Base-by-base conservation (phyloP, 2,329 filamentous ascomycete genomes). In the Penicillium sp. region DNA sequence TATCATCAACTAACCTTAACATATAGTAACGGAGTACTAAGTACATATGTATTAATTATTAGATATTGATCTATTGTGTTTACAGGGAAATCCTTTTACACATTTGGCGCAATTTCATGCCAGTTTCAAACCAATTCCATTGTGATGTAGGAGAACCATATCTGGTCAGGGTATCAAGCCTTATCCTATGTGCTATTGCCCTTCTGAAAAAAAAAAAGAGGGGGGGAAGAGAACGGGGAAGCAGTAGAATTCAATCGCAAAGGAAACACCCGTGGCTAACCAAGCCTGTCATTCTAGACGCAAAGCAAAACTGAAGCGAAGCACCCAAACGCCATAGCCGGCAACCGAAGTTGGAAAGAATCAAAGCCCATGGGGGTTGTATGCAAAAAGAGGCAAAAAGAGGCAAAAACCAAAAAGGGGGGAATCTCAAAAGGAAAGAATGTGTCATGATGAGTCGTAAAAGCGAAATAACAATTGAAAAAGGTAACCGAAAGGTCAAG, bases 91-190 rank as follows among this genome's bases (percentile, higher is more conserved):
- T n/a, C 32, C 16, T 35, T n/a, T 1, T 18, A 10, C 9, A 38
- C 4, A 10, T 38, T n/a, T 18, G 15, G 3, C 37, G 21, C 31
- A n/a, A 16, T 18, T 37, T 37, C 39, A 39, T 41, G 25, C 32
- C 32, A 35, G 16, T 35, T 35, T 29, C 29, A 29, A 10, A 29
- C 12, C 37, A 51, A 44, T 50, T 25, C 29, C 45, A 55, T 45
- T 60, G 29, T 34, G 18, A 44, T 18, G 29, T 55, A 54, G 54
- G 53, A 54, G 53, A 56, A 54, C 57, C 50, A 58, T 58, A 62
- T 64, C 52, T 50, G 62, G 58, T 62, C 55, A 61, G 62, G 61
- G 62, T 65, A 65, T 65, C 62, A 61, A 59, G 50, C 47, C 47
- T 60, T 50, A 46, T 62, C 57, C 56, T 57, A 51, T 37, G 46